A percentile compares a stretch with the other conserved stretches of the same genome.
These are phyloP conservation scores for Talaromyces pinophilus DNA, from an alignment of 2,329 filamentous ascomycete species.

Conservation along the genomic window DNA sequence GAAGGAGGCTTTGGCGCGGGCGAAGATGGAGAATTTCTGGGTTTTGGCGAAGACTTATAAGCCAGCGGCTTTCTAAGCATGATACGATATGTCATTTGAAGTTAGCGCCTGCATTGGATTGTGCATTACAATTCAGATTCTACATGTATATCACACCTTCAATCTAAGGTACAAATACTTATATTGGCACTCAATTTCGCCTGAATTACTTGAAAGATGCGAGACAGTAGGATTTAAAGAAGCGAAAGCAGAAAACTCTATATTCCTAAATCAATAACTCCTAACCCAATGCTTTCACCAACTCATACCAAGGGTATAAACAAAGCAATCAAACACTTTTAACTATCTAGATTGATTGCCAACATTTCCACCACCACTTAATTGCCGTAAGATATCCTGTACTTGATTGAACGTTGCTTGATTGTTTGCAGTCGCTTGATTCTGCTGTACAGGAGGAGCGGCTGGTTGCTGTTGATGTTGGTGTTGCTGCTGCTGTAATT, in stretches of 20 bases:
- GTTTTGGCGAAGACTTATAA: constrained; percentile 73
- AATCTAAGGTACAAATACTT: background rate
- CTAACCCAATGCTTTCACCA: constrained; percentile 18
- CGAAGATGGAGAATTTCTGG: constrained; percentile 97
- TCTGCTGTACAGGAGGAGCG: constrained; percentile 6
- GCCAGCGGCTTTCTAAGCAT: constrained; percentile 22
- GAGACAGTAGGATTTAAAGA: background rate
- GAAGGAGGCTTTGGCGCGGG: constrained; percentile 72
- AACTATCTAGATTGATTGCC: constrained; percentile 23
- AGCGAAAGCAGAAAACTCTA: background rate
- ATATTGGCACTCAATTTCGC: background rate
- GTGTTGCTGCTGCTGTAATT: constrained; percentile 39
- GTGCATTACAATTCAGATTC: background rate
- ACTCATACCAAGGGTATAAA: constrained; percentile 4
- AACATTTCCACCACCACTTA: constrained; percentile 34
- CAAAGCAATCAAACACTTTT: background rate
- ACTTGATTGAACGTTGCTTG: constrained; percentile 43
- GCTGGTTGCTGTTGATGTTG: background rate
- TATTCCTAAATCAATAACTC: constrained; percentile 3
- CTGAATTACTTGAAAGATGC: background rate
- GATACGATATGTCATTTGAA: background rate
- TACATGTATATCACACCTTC: background rate
- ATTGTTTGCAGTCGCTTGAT: constrained; percentile 29
- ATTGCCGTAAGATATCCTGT: constrained; percentile 43
- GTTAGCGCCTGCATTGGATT: constrained; percentile 7